Conservation (phyloP, 495 filamentous ascomycete species). For the Talaromyces nanjingensis region DNA sequence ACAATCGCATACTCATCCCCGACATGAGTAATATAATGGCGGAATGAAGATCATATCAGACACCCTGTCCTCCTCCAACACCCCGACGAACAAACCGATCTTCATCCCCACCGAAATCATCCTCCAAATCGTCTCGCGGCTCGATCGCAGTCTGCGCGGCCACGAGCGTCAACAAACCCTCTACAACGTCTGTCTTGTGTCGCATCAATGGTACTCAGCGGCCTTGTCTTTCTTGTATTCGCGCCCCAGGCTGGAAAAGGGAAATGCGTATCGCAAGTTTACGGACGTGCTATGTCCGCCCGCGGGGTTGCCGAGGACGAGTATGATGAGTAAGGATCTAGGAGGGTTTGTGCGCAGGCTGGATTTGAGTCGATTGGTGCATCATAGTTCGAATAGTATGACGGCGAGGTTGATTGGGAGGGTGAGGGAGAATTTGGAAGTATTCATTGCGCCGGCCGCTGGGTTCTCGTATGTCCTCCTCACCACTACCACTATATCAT, state of each 20-base stretch:
- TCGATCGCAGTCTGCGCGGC: constrained; percentile 10
- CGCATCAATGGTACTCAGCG: constrained; percentile 57
- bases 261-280: constrained; percentile 52
- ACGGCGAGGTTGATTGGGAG: constrained; percentile 59
- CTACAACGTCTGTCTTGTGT: constrained; percentile 50
- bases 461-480: constrained; percentile 46
- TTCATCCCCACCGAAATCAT: constrained; percentile 47
- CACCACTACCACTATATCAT: too few relatives aligned
- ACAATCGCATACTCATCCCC: not conserved
- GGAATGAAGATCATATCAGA: constrained; percentile 1
- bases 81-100: not conserved
- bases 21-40: not conserved
- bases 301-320: constrained; percentile 41
- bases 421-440: constrained; percentile 48
- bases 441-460: constrained; percentile 59
- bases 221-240: constrained; percentile 51
- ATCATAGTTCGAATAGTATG: constrained; percentile 57
- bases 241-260: constrained; percentile 37
- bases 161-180: constrained; percentile 34
- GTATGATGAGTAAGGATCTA: constrained; percentile 40
- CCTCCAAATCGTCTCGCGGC: constrained; percentile 30
- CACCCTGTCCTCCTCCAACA: not conserved
- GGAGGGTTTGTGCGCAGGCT: constrained; percentile 49
- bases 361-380: constrained; percentile 53
- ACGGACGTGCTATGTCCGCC: constrained; percentile 57